These are phyloP conservation scores for Hypoxylon fuscum DNA, from an alignment of 495 filamentous ascomycete genomes.

Conservation along the genomic window DNA sequence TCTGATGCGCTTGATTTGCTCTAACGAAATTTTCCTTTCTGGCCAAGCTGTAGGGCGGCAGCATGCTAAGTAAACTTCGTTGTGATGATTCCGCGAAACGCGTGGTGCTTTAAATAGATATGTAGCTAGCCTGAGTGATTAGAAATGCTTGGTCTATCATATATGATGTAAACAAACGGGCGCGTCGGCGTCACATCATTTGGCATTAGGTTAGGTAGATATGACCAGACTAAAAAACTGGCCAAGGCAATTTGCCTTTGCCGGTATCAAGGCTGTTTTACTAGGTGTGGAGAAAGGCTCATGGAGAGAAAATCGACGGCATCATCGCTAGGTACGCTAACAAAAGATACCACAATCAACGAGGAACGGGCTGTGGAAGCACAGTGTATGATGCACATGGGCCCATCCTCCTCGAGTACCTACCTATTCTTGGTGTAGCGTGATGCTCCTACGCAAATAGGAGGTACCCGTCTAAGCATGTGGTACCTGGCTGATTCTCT, in stretches of 20 bases:
- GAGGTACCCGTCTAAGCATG: slow-evolving; percentile 25
- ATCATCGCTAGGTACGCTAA: slow-evolving; percentile 36
- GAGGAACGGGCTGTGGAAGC: slow-evolving; percentile 18
- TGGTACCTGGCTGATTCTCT: slow-evolving; percentile 34
- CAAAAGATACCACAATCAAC: slow-evolving; percentile 15
- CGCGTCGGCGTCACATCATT: slow-evolving; percentile 11
- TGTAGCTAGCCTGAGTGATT: too few relatives aligned
- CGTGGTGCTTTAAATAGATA: slow-evolving; percentile 23
- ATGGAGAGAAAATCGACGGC: slow-evolving; percentile 4
- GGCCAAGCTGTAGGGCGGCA: background rate
- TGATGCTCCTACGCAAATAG: slow-evolving; percentile 21
- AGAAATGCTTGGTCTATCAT: slow-evolving; percentile 3
- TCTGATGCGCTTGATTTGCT: too few relatives aligned
- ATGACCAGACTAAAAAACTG: background rate
- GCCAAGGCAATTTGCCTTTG: slow-evolving; percentile 25
- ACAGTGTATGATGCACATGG: slow-evolving; percentile 38
- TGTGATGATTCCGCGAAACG: slow-evolving; percentile 7
- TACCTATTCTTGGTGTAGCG: slow-evolving; percentile 29
- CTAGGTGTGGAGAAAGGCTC: slow-evolving; percentile 27
- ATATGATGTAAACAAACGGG: slow-evolving; percentile 25
- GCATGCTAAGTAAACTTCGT: background rate
- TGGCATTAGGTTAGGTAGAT: too few relatives aligned
- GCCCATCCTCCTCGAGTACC: slow-evolving; percentile 15
- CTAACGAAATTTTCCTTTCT: background rate
- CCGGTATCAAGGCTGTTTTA: slow-evolving; percentile 25